Evolutionary conservation across 805 yeast species (phyloP).

Genomic region (Saccharomycopsis malanga): DNA sequence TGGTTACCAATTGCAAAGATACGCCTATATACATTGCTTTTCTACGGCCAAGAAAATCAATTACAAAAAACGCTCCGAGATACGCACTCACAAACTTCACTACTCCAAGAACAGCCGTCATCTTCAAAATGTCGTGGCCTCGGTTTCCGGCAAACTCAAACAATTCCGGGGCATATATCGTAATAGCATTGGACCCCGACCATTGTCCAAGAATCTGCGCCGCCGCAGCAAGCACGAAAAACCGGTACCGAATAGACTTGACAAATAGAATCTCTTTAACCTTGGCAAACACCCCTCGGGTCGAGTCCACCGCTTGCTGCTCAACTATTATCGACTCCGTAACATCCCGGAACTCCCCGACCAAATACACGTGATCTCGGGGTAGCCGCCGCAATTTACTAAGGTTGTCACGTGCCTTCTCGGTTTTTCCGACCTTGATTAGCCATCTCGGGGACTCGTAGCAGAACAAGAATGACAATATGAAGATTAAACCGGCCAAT

Average conservation of each 20-base stretch:
- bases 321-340: conserved; percentile 28
- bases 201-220: conserved; percentile 49
- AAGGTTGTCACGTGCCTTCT: conserved; percentile 35
- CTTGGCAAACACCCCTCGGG: conserved; percentile 24
- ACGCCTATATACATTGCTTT: conserved; percentile 44
- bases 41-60: conserved; percentile 46
- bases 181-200: conserved; percentile 53
- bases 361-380: conserved; percentile 41
- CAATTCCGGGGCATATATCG: conserved; percentile 50
- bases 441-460: conserved; percentile 49
- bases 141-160: conserved; percentile 39
- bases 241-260: conserved; percentile 40
- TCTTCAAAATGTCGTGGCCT: conserved; percentile 35
- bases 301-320: conserved; percentile 35
- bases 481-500: conserved; percentile 39
- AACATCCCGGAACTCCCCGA: conserved; percentile 45
- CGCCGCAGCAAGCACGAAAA: conserved; percentile 32
- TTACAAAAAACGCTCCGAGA: conserved; percentile 41
- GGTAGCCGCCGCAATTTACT: conserved; percentile 39
- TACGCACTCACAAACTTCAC: conserved; percentile 46
- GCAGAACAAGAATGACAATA: conserved; percentile 36
- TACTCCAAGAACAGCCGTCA: conserved; percentile 48
- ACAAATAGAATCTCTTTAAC: conserved; percentile 33
- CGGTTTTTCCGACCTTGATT: conserved; percentile 35
- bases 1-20: conserved; percentile 35